phyloP scores from a whole-genome alignment of 2,329 filamentous ascomycete species.

The Trichoderma endophyticum region DNA sequence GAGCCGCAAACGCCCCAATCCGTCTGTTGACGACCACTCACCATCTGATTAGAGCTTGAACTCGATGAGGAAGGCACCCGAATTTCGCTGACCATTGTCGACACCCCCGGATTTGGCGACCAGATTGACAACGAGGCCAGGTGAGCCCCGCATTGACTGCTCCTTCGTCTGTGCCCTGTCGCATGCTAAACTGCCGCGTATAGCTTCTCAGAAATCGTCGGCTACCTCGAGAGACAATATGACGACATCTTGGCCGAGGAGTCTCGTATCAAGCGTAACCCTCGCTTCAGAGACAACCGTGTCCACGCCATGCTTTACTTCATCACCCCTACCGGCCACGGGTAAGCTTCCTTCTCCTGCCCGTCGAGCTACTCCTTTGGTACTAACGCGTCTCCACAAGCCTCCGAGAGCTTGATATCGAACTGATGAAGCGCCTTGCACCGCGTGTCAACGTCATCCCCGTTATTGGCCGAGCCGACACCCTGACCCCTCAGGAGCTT shows the following conservation, averaged over 20 bases:
- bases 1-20: not conserved
- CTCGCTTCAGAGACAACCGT: constrained; percentile 97
- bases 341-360: constrained; percentile 52
- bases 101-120: constrained; percentile 97
- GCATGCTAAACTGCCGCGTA: constrained; percentile 16
- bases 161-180: not conserved
- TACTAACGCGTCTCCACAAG: constrained; percentile 42
- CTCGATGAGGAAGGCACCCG: constrained; percentile 97
- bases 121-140: constrained; percentile 99
- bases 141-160: constrained; percentile 44
- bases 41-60: constrained; percentile 66
- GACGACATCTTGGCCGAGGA: constrained; percentile 99
- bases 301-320: constrained; percentile 98
- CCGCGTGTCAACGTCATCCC: constrained; percentile 98
- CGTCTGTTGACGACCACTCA: not conserved
- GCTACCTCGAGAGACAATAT: constrained; percentile 98
- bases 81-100: constrained; percentile 96
- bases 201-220: constrained; percentile 96
- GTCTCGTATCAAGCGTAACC: constrained; percentile 99
- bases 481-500: constrained; percentile 90
- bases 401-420: constrained; percentile 97
- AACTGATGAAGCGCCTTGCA: constrained; percentile 98
- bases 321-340: constrained; percentile 96
- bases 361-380: not conserved
- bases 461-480: constrained; percentile 97